Conservation (phyloP, 2,329 filamentous ascomycete genomes). For the Dichotomopilus funicola region DNA sequence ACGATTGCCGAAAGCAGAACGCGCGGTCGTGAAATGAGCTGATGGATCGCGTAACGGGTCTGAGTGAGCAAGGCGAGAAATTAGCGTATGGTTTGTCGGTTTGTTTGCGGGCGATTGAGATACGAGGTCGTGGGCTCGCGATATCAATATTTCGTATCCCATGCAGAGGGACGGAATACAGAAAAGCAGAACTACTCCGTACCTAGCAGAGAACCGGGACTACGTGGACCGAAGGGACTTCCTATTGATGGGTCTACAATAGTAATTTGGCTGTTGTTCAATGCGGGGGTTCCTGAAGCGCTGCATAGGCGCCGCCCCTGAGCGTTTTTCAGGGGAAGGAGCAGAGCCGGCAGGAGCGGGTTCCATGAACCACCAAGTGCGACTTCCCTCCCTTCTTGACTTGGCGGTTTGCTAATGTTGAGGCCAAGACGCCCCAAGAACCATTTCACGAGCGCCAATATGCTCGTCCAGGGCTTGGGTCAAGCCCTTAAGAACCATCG, state of each 20-base stretch:
- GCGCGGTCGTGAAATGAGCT: background rate
- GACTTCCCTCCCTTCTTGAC: background rate
- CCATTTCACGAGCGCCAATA: background rate
- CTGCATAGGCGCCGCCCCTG: conserved; percentile 9
- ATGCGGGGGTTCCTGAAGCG: conserved; percentile 1
- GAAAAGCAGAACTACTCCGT: no score
- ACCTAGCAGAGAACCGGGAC: no score
- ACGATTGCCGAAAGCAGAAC: background rate
- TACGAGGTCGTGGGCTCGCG: no score
- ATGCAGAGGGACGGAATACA: no score
- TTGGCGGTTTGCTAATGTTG: background rate
- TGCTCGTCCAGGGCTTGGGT: background rate
- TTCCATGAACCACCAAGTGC: background rate
- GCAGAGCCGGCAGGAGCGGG: background rate
- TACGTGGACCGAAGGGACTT: background rate
- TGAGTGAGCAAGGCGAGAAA: no score
- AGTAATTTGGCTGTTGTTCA: background rate
- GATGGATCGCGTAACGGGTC: background rate
- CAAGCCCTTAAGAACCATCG: background rate
- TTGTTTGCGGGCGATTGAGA: no score
- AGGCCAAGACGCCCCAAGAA: background rate
- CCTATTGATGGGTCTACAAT: background rate
- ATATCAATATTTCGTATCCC: no score
- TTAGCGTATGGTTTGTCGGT: no score
- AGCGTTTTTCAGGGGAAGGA: conserved; percentile 3